Evolutionary conservation across 176 grass and related monocot genomes (phyloP).

Genomic region (Avena insularis): DNA sequence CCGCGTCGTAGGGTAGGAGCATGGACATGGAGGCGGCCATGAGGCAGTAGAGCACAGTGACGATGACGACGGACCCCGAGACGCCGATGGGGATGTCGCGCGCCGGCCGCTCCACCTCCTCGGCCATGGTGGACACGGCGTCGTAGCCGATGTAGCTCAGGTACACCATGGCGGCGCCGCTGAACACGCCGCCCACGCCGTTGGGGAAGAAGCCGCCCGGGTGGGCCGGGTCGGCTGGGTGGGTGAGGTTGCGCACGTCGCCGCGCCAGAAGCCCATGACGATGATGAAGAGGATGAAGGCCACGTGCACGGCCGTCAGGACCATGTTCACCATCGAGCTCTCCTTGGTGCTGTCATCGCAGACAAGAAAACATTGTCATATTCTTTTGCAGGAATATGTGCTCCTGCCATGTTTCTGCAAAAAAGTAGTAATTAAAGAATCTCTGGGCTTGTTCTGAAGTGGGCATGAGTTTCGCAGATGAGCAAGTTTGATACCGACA

Average conservation of each 20-base stretch:
- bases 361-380: slow-evolving; percentile 15
- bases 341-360: slow-evolving; percentile 76
- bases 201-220: slow-evolving; percentile 84
- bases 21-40: slow-evolving; percentile 94
- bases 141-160: slow-evolving; percentile 99
- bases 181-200: slow-evolving; percentile 76
- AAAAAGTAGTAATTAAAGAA: neutral
- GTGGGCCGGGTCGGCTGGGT: slow-evolving; percentile 55
- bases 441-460: neutral
- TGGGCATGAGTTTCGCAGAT: neutral
- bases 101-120: slow-evolving; percentile 78
- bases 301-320: slow-evolving; percentile 75
- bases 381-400: neutral
- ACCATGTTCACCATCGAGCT: slow-evolving; percentile 91
- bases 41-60: slow-evolving; percentile 93
- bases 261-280: slow-evolving; percentile 79
- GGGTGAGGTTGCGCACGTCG: slow-evolving; percentile 70
- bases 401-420: neutral
- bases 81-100: slow-evolving; percentile 93
- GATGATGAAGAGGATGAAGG: slow-evolving; percentile 93
- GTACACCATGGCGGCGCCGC: slow-evolving; percentile 92
- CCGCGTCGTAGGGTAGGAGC: slow-evolving; percentile 96
- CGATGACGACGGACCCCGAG: slow-evolving; percentile 81
- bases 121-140: slow-evolving; percentile 98
- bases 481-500: neutral